These are phyloP conservation scores for Podospora fimiseda DNA, from an alignment of 495 filamentous ascomycete species.

Conservation along the genomic window DNA sequence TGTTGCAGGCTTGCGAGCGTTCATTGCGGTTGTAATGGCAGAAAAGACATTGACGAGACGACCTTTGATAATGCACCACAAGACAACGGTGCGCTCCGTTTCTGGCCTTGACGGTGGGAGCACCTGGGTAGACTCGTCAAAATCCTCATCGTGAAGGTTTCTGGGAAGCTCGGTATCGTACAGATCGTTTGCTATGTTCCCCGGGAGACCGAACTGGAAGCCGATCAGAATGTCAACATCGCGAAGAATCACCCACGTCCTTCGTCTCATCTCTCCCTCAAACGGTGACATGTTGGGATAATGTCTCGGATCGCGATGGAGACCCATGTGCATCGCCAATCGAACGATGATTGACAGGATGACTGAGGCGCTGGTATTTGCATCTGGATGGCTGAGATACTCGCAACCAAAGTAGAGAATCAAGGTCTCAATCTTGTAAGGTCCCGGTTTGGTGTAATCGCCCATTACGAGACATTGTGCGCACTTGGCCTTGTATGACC, in stretches of 20 bases:
- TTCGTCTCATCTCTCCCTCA: slow-evolving; percentile 33
- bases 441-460: slow-evolving; percentile 37
- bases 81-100: slow-evolving; percentile 23
- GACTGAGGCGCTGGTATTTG: slow-evolving; percentile 34
- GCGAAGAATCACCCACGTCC: slow-evolving; percentile 28
- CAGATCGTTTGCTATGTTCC: slow-evolving; percentile 17
- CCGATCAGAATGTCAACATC: slow-evolving; percentile 24
- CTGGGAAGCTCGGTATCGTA: slow-evolving; percentile 33
- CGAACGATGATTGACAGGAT: slow-evolving; percentile 32
- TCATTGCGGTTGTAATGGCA: slow-evolving; percentile 19
- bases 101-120: slow-evolving; percentile 34
- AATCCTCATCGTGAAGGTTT: slow-evolving; percentile 35
- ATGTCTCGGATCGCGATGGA: slow-evolving; percentile 35
- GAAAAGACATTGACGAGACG: slow-evolving; percentile 21
- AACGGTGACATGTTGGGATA: slow-evolving; percentile 29
- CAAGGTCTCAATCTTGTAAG: slow-evolving; percentile 37
- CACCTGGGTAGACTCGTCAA: slow-evolving; percentile 24
- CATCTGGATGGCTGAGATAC: slow-evolving; percentile 26
- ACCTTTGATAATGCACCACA: slow-evolving; percentile 22
- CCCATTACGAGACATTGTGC: slow-evolving; percentile 32
- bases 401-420: slow-evolving; percentile 32
- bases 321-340: slow-evolving; percentile 36
- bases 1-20: slow-evolving; percentile 15
- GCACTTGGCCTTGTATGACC: not conserved
- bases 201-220: slow-evolving; percentile 28